phyloP scores from a whole-genome alignment of 2,329 filamentous ascomycete species.

The Penicillium occitanis region DNA sequence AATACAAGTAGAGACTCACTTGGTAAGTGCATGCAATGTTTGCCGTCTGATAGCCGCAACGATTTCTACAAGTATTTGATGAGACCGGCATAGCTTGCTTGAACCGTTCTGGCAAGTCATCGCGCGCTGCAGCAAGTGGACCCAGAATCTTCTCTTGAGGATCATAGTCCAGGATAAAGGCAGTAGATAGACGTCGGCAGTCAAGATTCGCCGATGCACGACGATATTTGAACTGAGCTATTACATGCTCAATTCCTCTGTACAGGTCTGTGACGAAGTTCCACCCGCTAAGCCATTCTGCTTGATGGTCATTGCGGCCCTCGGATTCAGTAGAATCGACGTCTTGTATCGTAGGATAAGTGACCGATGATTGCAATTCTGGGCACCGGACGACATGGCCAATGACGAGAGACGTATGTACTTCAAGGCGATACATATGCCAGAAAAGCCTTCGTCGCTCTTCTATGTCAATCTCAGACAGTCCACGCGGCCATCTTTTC shows the following conservation, averaged over 20 bases:
- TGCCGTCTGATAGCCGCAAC: constrained; percentile 11
- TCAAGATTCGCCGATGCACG: neutral
- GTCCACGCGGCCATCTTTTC: constrained; percentile 6
- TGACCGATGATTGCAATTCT: constrained; percentile 11
- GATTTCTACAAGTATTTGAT: neutral
- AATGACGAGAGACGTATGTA: constrained; percentile 13
- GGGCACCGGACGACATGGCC: constrained; percentile 14
- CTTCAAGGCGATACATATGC: constrained; percentile 16
- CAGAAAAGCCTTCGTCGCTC: constrained; percentile 12
- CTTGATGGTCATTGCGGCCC: neutral
- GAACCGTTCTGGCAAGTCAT: constrained; percentile 7
- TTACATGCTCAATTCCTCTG: constrained; percentile 12
- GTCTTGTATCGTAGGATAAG: constrained; percentile 13
- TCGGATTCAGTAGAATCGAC: neutral
- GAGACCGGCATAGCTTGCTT: constrained; percentile 13
- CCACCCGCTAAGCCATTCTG: constrained; percentile 13
- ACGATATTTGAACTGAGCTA: constrained; percentile 12
- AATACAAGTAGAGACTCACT: neutral
- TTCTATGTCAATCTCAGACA: constrained; percentile 1
- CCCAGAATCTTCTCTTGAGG: constrained; percentile 12
- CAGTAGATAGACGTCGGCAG: constrained; percentile 5
- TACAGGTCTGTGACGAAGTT: constrained; percentile 16
- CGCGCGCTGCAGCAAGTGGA: constrained; percentile 9
- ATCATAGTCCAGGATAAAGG: constrained; percentile 12
- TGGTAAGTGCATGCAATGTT: constrained; percentile 16